Evolutionary conservation across 2,329 filamentous ascomycete genomes (phyloP), one percentile per base, ranked within the genome.

Genomic region (Colletotrichum gloeosporioides): DNA sequence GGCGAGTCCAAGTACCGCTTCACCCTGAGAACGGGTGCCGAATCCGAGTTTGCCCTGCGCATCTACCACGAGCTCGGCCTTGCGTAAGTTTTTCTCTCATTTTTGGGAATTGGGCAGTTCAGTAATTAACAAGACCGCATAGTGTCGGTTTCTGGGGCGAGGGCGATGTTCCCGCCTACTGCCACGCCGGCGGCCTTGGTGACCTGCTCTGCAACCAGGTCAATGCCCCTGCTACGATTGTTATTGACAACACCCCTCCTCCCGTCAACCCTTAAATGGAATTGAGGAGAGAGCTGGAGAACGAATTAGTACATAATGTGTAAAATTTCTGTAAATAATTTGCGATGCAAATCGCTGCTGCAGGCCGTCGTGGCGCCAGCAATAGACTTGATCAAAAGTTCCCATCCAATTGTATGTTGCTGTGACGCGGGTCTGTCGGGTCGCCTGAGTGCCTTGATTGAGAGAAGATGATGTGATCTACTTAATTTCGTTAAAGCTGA

Each of bases 1-100:
- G 80, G 79, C 69, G 78, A 79, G 12, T 77, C 77, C 77, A 78
- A 79, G 75, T 84, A 83, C 79, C 72, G 80, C 61, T 84, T 84
- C 80, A 65, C 64, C 22, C 67, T 83, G 32, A 55, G 73, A 29
- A 36, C 69, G 5, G 80, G 79, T 31, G 29, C 71, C 1, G 62
- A 70, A 55, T 32, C 61, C 10, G 79, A 79, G 31, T 81, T 77
- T 34, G 71, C 69, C 61, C 77, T 81, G n/a, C 71, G 74, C 25
- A 69, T 81, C 44, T 81, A 80, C 78, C 78, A 81, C 61, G 78
- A 80, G 76, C 63, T 78, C 7, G 78, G 71, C 65, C 3, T 65
- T 70, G 79, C 71, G 80, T 81, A 77, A 79, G 80, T 80, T 32
- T 22, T 34, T 5, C 8, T 31, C n/a, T 32, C 7, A 3, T 1